Base-by-base conservation (phyloP, 1,284 basidiomycete species). In the Melampsora occidentalis region DNA sequence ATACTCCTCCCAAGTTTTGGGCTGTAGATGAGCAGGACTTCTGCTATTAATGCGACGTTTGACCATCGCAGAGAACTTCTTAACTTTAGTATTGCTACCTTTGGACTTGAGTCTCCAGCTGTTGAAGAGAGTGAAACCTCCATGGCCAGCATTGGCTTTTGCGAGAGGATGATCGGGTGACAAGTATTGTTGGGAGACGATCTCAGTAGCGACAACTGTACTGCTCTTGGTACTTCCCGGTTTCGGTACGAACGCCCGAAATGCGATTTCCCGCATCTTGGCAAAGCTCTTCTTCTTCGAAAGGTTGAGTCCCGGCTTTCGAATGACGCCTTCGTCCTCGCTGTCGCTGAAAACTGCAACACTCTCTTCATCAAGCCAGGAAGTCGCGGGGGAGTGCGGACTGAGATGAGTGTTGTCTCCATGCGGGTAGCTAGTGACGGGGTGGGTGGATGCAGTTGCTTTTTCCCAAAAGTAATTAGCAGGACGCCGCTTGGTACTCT, bases 1-100 rank as follows among this genome's bases (percentile, higher is more conserved):
- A 68, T 78, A 81, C 42, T 81, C 80, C 14, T 72, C 78, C 81
- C 80, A 81, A 9, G 79, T 79, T 46, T 78, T 73, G 0, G 80
- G 80, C 42, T 80, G 62, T 61, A 80, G 71, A 18, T 81, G 78
- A 46, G 66, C 70, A 9, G 79, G 79, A 20, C 79, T 79, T 69
- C 79, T 80, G n/a, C 77, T 78, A 49, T 69, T 79, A n/a, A 81
- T 62, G 22, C 75, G 67, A 64, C 14, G 18, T 57, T 65, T 69
- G 12, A 76, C 48, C 10, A 76, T 61, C 18, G 61, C 68, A 31
- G 69, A 59, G 53, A 70, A 42, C 31, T 76, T 76, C 10, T 70
- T 51, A 25, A 76, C 48, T 59, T 76, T 28, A 28, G 68, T 57
- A 48, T 65, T 51, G 22, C 10, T 18, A 31, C 67, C 75, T 14